phyloP scores from a whole-genome alignment of 1,284 basidiomycete genomes.

The Rhodotorula sp. region DNA sequence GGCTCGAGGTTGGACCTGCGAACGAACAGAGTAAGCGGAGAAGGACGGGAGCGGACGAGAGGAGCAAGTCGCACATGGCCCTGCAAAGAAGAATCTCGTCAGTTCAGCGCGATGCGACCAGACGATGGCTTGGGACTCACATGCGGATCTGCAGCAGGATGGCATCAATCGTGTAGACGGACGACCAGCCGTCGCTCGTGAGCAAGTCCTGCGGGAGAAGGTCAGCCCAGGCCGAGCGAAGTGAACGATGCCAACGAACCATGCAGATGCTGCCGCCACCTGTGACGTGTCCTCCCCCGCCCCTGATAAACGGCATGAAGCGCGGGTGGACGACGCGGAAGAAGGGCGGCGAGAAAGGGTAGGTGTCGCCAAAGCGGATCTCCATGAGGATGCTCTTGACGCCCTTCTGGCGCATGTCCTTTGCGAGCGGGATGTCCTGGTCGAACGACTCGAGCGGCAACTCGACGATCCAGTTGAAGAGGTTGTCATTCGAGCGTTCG shows the following conservation, averaged over 20 bases:
- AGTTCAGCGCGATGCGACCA: too few relatives aligned
- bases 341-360: conserved; percentile 41
- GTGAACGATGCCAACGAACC: background rate
- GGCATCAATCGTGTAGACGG: conserved; percentile 33
- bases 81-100: too few relatives aligned
- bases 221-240: too few relatives aligned
- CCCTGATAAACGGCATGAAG: conserved; percentile 40
- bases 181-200: conserved; percentile 34
- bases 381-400: conserved; percentile 36
- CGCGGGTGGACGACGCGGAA: conserved; percentile 42
- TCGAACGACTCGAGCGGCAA: conserved; percentile 27
- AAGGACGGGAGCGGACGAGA: background rate
- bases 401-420: conserved; percentile 34
- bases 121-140: background rate
- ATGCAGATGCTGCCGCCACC: conserved; percentile 40
- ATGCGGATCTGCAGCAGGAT: conserved; percentile 40
- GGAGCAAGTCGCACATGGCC: too few relatives aligned
- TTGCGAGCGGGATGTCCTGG: conserved; percentile 27
- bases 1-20: conserved; percentile 40
- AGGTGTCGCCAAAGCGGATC: conserved; percentile 37
- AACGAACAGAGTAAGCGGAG: background rate
- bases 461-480: conserved; percentile 41
- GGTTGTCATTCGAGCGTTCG: conserved; percentile 34
- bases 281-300: conserved; percentile 40
- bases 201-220: conserved; percentile 6